Conservation (phyloP, 345 rosid genomes). For the Combretum micranthum region DNA sequence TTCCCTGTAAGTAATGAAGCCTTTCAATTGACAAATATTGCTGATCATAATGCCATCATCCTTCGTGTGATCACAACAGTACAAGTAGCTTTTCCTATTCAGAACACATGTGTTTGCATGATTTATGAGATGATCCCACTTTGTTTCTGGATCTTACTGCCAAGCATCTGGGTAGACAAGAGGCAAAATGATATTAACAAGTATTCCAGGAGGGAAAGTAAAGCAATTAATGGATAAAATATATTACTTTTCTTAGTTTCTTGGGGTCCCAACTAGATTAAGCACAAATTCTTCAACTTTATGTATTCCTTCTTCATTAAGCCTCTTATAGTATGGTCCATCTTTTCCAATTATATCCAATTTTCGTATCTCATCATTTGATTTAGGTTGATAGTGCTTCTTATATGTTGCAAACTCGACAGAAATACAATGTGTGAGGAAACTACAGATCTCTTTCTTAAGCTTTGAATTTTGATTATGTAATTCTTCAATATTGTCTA, state of each 20-base stretch:
- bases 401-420: neutral
- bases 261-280: neutral
- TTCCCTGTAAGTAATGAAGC: neutral
- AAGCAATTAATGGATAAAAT: neutral
- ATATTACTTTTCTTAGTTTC: neutral
- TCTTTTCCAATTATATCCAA: slow-evolving; percentile 1
- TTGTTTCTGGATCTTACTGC: neutral
- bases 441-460: too few species aligned
- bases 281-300: neutral
- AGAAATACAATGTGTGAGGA: too few species aligned
- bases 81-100: neutral
- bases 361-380: neutral
- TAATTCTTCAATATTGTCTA: too few species aligned
- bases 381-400: neutral
- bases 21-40: neutral
- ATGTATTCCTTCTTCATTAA: neutral
- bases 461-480: too few species aligned
- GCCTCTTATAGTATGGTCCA: neutral
- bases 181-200: neutral
- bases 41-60: neutral
- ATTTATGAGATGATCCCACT: neutral
- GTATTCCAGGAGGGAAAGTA: too few species aligned
- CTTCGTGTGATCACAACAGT: neutral
- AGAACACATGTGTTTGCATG: neutral
- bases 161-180: neutral